Percentiles rank a stretch among this genome's conserved stretches.
Conservation (phyloP, 257 asterid genomes). For the Leptodermis oblonga region DNA sequence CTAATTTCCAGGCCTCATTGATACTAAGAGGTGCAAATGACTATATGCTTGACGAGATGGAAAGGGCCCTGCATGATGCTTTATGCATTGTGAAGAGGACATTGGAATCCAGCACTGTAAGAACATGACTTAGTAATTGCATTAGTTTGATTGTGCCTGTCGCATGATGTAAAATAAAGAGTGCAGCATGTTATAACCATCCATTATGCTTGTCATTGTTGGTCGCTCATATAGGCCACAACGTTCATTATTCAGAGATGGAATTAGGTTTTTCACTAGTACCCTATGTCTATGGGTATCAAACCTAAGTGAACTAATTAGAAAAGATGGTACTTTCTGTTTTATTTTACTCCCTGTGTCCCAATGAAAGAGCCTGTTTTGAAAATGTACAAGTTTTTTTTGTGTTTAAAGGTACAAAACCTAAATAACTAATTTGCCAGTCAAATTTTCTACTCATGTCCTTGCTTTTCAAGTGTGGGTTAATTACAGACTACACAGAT, state of each 20-base stretch:
- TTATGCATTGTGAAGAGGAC: conserved; percentile 88
- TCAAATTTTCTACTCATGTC: too few relatives aligned
- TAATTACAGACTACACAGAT: too few relatives aligned
- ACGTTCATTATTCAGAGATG: neutral
- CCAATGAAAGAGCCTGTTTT: neutral
- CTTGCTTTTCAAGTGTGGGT: too few relatives aligned
- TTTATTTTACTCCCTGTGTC: neutral
- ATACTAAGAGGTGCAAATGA: conserved; percentile 95
- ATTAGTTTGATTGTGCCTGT: neutral
- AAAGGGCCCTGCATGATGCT: conserved; percentile 94
- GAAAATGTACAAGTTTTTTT: too few relatives aligned
- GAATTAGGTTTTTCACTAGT: neutral
- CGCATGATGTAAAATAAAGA: neutral
- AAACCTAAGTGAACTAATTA: neutral
- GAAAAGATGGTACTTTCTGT: neutral
- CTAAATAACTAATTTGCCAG: too few relatives aligned
- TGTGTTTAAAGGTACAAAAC: too few relatives aligned
- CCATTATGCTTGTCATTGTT: neutral
- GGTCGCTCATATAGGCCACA: too few relatives aligned
- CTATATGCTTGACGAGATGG: conserved; percentile 97
- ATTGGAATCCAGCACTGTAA: conserved; percentile 81
- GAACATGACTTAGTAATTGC: conserved; percentile 11
- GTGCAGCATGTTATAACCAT: too few relatives aligned
- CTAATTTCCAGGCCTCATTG: conserved; percentile 57
- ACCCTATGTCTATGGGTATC: neutral